A percentile compares a stretch with the other conserved stretches of the same genome.
Conservation (phyloP, 202 grass and related monocot genomes). For the Hordeum pubiflorum region DNA sequence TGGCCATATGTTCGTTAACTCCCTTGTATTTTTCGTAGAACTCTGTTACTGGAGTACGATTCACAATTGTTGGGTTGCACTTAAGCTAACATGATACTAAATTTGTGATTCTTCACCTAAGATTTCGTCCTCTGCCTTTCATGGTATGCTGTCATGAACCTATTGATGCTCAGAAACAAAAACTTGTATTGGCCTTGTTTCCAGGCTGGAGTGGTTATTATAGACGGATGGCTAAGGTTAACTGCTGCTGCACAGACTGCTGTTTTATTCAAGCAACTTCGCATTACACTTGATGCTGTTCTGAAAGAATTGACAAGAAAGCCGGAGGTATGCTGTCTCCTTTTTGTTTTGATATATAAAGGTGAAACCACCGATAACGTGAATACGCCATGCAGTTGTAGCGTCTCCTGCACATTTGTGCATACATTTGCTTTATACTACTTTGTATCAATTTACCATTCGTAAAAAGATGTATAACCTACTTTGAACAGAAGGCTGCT, state of each 20-base stretch:
- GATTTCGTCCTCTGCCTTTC: background rate
- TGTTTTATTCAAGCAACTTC: conserved; percentile 86
- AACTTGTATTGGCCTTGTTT: conserved; percentile 25
- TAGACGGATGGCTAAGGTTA: conserved; percentile 90
- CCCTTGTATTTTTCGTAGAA: background rate
- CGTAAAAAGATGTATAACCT: background rate
- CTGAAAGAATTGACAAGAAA: conserved; percentile 90
- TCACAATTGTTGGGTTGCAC: background rate
- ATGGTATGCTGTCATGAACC: background rate
- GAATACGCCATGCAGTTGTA: background rate
- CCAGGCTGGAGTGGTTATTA: conserved; percentile 67
- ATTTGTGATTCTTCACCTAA: conserved; percentile 7
- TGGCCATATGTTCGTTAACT: background rate
- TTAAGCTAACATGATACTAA: background rate
- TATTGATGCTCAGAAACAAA: background rate
- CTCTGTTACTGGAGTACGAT: background rate
- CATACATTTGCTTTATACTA: background rate
- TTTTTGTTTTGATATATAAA: conserved; percentile 17
- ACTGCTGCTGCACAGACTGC: conserved; percentile 81
- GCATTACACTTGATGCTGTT: conserved; percentile 76
- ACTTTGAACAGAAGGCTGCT: conserved; percentile 5
- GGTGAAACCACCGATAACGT: background rate
- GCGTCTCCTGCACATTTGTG: background rate
- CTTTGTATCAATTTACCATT: background rate
- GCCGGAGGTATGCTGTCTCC: conserved; percentile 54